phyloP scores from a whole-genome alignment of 345 rosid genomes.

The Moringa oleifera region DNA sequence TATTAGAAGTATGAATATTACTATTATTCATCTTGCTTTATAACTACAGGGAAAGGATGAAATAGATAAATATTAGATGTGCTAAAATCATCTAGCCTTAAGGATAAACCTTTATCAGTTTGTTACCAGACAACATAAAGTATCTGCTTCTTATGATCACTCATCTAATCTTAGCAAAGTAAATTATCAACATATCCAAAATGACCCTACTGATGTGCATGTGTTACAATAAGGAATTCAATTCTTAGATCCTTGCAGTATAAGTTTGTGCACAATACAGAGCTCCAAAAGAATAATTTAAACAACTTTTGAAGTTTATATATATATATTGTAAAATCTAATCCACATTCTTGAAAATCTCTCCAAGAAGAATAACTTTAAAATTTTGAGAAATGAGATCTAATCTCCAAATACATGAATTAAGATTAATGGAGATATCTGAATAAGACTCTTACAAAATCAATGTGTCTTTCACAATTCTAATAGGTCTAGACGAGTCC shows the following conservation, averaged over 20 bases:
- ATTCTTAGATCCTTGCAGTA: neutral
- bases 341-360: neutral
- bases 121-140: neutral
- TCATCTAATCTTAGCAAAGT: neutral
- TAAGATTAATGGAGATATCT: too few relatives aligned
- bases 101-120: neutral
- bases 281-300: neutral
- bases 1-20: slow-evolving; percentile 22
- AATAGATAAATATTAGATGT: slow-evolving; percentile 8
- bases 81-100: neutral
- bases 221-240: neutral
- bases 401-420: neutral
- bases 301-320: neutral
- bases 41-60: neutral
- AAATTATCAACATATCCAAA: neutral
- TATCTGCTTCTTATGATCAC: neutral
- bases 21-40: slow-evolving; percentile 16
- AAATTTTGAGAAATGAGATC: too few relatives aligned
- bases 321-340: too few relatives aligned
- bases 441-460: too few relatives aligned
- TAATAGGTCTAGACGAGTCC: too few relatives aligned
- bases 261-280: neutral
- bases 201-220: too few relatives aligned
- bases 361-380: neutral
- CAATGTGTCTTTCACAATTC: too few relatives aligned